These are phyloP conservation scores for Neurospora sp. DNA, from an alignment of 2,329 filamentous ascomycete genomes.

Conservation along the genomic window DNA sequence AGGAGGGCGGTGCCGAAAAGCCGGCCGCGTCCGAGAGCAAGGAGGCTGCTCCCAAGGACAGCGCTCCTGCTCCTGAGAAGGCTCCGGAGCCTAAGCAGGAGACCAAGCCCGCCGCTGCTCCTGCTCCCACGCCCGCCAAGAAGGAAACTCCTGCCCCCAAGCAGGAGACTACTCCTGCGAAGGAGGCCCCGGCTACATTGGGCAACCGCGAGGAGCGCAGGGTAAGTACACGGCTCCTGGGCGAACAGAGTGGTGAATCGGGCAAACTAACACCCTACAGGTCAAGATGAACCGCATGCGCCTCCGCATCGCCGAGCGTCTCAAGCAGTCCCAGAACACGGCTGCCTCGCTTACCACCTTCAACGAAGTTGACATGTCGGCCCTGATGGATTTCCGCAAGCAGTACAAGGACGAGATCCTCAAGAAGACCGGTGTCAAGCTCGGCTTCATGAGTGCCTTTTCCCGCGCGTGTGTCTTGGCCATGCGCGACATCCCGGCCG, in stretches of 20 bases:
- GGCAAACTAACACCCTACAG: conserved; percentile 31
- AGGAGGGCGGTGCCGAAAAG: conserved; percentile 42
- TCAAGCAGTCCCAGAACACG: conserved; percentile 99
- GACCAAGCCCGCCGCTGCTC: conserved; percentile 25
- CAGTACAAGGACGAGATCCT: conserved; percentile 93
- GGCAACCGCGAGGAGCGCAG: conserved; percentile 80
- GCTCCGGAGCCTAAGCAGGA: conserved; percentile 28
- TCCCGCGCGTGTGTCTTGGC: conserved; percentile 81
- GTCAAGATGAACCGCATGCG: conserved; percentile 99
- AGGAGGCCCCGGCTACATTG: conserved; percentile 34
- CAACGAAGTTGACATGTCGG: conserved; percentile 99
- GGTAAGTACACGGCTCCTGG: conserved; percentile 40
- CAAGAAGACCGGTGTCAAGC: conserved; percentile 93
- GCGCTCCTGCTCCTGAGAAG: conserved; percentile 31
- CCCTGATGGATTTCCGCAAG: conserved; percentile 93
- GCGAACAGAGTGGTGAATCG: background rate
- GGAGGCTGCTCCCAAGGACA: conserved; percentile 37
- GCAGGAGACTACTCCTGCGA: conserved; percentile 18
- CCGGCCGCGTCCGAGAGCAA: conserved; percentile 44
- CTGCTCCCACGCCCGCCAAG: conserved; percentile 20
- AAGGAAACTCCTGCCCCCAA: conserved; percentile 21
- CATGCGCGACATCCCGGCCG: conserved; percentile 87
- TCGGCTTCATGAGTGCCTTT: conserved; percentile 99
- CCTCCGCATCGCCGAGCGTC: conserved; percentile 87
- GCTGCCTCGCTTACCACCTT: conserved; percentile 95